Evolutionary conservation across 768 basidiomycete species (phyloP).

Genomic region (Suillus fuscotomentosus): DNA sequence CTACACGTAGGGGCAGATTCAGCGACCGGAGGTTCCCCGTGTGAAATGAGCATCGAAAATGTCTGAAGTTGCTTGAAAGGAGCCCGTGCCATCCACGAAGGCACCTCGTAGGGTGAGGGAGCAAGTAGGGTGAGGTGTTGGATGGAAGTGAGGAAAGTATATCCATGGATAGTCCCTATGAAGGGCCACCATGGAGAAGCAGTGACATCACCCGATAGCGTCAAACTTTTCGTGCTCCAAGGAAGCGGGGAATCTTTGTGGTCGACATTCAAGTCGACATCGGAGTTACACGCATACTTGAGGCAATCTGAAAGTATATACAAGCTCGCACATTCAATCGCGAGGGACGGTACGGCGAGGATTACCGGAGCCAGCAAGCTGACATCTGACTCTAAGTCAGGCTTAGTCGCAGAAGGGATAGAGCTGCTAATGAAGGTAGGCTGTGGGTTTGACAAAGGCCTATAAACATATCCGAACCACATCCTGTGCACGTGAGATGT

Average conservation of each 20-base stretch:
- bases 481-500: slow-evolving; percentile 29
- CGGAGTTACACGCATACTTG: not conserved
- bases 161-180: slow-evolving; percentile 27
- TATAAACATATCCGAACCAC: slow-evolving; percentile 33
- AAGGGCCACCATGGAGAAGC: slow-evolving; percentile 31
- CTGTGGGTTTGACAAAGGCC: slow-evolving; percentile 15
- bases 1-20: not conserved
- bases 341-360: slow-evolving; percentile 20
- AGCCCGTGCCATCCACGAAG: slow-evolving; percentile 20
- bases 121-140: slow-evolving; percentile 34
- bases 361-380: slow-evolving; percentile 11
- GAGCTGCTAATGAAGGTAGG: not conserved
- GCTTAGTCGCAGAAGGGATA: not conserved
- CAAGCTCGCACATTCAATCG: slow-evolving; percentile 31
- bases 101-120: not conserved
- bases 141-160: slow-evolving; percentile 32
- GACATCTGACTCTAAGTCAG: slow-evolving; percentile 14
- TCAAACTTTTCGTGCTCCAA: slow-evolving; percentile 20
- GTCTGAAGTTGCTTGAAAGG: slow-evolving; percentile 27
- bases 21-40: not conserved
- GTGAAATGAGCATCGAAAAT: not conserved
- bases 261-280: not conserved
- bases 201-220: slow-evolving; percentile 30
- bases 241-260: slow-evolving; percentile 25
- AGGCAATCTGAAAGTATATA: slow-evolving; percentile 36